Evolutionary conservation across 2,329 filamentous ascomycete genomes (phyloP).

Genomic region (Lecanicillium sp.): DNA sequence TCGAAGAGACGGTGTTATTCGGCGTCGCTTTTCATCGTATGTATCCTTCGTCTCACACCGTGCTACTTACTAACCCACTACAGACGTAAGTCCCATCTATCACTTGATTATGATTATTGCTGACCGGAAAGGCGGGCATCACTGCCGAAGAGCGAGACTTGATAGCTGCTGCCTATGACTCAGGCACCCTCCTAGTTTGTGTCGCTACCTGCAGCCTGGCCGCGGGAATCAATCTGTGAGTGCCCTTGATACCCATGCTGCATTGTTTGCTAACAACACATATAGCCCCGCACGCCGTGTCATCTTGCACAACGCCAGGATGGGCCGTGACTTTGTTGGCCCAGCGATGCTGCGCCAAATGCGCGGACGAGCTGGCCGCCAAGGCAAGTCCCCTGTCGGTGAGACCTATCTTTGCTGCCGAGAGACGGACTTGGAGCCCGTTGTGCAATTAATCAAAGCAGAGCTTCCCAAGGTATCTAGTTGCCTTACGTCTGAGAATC

Average conservation of each 20-base stretch:
- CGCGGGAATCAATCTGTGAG: slow-evolving; percentile 69
- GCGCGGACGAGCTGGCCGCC: slow-evolving; percentile 70
- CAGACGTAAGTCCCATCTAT: slow-evolving; percentile 32
- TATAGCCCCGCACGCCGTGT: slow-evolving; percentile 58
- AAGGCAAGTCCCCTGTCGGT: slow-evolving; percentile 71
- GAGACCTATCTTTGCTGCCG: slow-evolving; percentile 74
- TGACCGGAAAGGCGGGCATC: slow-evolving; percentile 58
- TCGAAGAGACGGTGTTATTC: slow-evolving; percentile 57
- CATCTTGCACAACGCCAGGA: slow-evolving; percentile 67
- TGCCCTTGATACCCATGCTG: neutral
- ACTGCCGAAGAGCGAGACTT: slow-evolving; percentile 71
- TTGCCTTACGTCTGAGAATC: slow-evolving; percentile 60
- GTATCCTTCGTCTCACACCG: slow-evolving; percentile 20
- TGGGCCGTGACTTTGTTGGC: slow-evolving; percentile 71
- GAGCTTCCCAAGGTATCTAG: slow-evolving; percentile 66
- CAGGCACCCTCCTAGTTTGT: slow-evolving; percentile 61
- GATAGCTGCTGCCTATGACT: slow-evolving; percentile 64
- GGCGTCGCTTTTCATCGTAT: slow-evolving; percentile 71
- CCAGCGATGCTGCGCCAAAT: slow-evolving; percentile 77
- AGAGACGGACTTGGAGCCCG: slow-evolving; percentile 60
- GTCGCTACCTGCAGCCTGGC: slow-evolving; percentile 74
- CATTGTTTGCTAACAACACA: slow-evolving; percentile 14
- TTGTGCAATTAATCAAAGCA: slow-evolving; percentile 64
- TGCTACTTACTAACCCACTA: neutral
- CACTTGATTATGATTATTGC: slow-evolving; percentile 19